phyloP scores from a whole-genome alignment of 2,329 filamentous ascomycete genomes.

The Monosporascus cannonballus region DNA sequence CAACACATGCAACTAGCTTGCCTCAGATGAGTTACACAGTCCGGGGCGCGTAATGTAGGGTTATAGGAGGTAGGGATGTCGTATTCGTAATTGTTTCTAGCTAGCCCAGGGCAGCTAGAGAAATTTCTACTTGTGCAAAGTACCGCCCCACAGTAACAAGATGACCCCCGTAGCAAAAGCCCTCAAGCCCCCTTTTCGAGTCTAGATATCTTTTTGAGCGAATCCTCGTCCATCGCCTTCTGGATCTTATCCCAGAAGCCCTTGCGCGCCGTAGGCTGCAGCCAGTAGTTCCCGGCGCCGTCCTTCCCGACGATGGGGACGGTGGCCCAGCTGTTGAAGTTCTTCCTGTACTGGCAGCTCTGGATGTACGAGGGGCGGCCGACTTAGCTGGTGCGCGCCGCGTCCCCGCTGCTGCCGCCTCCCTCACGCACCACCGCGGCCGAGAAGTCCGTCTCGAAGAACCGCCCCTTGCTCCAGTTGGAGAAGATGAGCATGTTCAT shows the following conservation, averaged over 20 bases:
- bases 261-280: constrained; percentile 11
- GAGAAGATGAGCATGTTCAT: constrained; percentile 22
- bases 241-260: constrained; percentile 23
- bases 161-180: too few species aligned
- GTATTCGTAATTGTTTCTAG: too few species aligned
- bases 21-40: too few species aligned
- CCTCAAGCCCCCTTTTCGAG: too few species aligned
- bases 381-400: constrained; percentile 4
- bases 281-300: constrained; percentile 18
- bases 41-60: too few species aligned
- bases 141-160: too few species aligned
- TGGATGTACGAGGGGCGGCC: constrained; percentile 15
- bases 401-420: neutral
- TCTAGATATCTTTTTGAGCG: too few species aligned
- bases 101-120: too few species aligned
- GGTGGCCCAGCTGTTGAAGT: constrained; percentile 10
- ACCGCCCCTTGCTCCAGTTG: constrained; percentile 29
- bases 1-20: too few species aligned
- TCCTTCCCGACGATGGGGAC: constrained; percentile 19
- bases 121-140: too few species aligned
- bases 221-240: constrained; percentile 13
- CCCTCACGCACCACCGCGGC: constrained; percentile 16
- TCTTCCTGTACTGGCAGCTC: constrained; percentile 6
- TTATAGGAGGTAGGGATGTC: too few species aligned
- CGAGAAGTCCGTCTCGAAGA: constrained; percentile 32